Percentiles rank a stretch among this genome's conserved stretches.
Evolutionary conservation across 2,329 filamentous ascomycete species (phyloP).

Genomic region (Sodiomyces alkalinus): DNA sequence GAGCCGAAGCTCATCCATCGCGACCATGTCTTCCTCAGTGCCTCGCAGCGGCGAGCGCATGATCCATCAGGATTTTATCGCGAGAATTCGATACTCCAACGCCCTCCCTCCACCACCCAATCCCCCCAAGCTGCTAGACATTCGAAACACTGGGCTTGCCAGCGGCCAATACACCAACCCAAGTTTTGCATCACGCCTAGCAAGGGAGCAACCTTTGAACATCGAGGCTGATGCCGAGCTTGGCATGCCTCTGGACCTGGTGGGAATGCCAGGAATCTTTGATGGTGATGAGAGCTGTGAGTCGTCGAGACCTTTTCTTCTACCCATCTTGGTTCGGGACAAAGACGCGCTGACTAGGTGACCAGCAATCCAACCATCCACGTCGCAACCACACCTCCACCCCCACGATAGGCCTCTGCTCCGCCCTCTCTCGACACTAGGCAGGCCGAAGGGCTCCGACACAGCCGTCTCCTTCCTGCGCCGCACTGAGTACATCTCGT

Average conservation of each 20-base stretch:
- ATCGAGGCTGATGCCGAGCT: constrained; percentile 96
- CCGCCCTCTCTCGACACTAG: constrained; percentile 67
- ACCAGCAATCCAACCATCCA: constrained; percentile 66
- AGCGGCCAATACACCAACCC: constrained; percentile 82
- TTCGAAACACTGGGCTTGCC: constrained; percentile 81
- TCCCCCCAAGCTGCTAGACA: constrained; percentile 91
- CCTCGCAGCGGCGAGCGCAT: constrained; percentile 38
- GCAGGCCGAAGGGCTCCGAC: constrained; percentile 65
- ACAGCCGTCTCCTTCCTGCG: constrained; percentile 84
- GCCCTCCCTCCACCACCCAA: constrained; percentile 85
- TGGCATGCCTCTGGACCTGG: constrained; percentile 90
- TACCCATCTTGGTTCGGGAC: background rate
- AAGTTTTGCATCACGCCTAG: constrained; percentile 76
- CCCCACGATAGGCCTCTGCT: constrained; percentile 75
- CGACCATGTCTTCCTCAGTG: constrained; percentile 20
- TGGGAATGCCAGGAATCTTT: constrained; percentile 89
- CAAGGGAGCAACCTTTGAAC: constrained; percentile 82
- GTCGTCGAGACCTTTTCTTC: constrained; percentile 14
- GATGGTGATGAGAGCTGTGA: constrained; percentile 88
- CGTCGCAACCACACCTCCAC: constrained; percentile 56
- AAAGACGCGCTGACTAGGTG: background rate
- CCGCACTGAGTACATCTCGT: constrained; percentile 87
- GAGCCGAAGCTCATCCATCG: too few relatives aligned
- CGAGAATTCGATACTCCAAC: constrained; percentile 90
- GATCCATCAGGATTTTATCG: constrained; percentile 91